phyloP scores from a whole-genome alignment of 2,329 filamentous ascomycete genomes.

The Epichloe amarillans region DNA sequence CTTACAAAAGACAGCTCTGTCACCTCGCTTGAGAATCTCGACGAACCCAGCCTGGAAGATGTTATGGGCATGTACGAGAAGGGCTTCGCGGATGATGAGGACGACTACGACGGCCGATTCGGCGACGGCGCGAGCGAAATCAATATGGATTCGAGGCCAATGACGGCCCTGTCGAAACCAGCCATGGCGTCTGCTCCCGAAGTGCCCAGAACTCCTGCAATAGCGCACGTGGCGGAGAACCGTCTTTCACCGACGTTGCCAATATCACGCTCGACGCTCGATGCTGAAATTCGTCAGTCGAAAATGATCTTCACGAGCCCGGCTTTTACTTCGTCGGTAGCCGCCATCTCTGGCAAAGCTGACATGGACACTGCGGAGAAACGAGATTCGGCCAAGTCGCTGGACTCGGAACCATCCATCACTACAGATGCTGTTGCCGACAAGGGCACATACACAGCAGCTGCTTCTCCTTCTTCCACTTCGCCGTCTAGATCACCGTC shows the following conservation, averaged over 20 bases:
- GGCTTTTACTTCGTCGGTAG: constrained; percentile 26
- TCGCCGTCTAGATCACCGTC: constrained; percentile 1
- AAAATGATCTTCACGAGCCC: constrained; percentile 27
- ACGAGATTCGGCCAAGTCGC: constrained; percentile 38
- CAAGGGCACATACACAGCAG: constrained; percentile 3
- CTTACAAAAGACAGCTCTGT: constrained; percentile 67
- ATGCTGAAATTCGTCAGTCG: constrained; percentile 26
- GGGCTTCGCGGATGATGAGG: constrained; percentile 38
- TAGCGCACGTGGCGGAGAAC: constrained; percentile 9
- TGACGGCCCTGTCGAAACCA: constrained; percentile 5
- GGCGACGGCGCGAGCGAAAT: constrained; percentile 5
- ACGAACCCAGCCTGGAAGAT: constrained; percentile 50
- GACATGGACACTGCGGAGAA: constrained; percentile 21
- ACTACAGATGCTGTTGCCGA: constrained; percentile 11
- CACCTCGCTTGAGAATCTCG: constrained; percentile 43
- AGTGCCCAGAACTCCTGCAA: not conserved
- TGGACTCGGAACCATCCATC: constrained; percentile 23
- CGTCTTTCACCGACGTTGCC: constrained; percentile 8
- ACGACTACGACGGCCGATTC: constrained; percentile 21
- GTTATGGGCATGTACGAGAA: constrained; percentile 59
- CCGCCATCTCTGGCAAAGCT: constrained; percentile 21
- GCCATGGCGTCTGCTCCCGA: not conserved
- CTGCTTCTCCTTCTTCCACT: constrained; percentile 3
- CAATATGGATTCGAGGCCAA: constrained; percentile 3
- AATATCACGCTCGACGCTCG: constrained; percentile 17